These are phyloP conservation scores for Strobilomyces echinocephalus DNA, from an alignment of 768 basidiomycete genomes.

Conservation along the genomic window DNA sequence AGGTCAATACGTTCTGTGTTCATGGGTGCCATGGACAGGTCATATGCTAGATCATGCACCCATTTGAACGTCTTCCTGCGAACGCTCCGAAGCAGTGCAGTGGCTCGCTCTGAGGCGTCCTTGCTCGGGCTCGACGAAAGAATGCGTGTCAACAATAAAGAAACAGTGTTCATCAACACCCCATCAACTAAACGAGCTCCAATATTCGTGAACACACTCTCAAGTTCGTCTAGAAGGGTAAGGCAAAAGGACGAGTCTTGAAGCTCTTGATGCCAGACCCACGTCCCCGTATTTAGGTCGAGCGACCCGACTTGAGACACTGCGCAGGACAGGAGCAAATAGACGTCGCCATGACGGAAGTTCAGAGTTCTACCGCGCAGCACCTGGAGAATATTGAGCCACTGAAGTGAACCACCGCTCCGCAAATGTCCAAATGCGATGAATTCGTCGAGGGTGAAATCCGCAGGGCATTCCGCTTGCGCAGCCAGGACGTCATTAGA, in stretches of 20 bases:
- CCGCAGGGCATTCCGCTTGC: neutral
- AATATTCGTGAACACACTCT: neutral
- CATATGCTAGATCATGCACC: neutral
- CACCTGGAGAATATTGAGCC: neutral
- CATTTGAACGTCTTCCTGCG: neutral
- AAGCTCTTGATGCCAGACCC: neutral
- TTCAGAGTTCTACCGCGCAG: neutral
- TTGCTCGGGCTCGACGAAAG: neutral
- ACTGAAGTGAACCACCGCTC: neutral
- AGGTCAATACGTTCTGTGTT: neutral
- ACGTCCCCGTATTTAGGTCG: neutral
- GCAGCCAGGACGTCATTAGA: neutral
- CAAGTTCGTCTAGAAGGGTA: neutral
- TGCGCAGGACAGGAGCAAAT: neutral
- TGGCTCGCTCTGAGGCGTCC: neutral
- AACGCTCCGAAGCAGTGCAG: neutral
- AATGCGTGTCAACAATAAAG: conserved; percentile 19
- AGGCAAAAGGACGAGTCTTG: neutral
- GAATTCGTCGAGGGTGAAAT: neutral
- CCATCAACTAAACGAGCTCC: conserved; percentile 19
- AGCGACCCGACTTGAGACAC: neutral
- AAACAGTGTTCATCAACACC: conserved; percentile 26
- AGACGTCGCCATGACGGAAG: neutral
- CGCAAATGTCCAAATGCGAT: neutral
- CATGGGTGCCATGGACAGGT: neutral